Evolutionary conservation across 2,329 filamentous ascomycete species (phyloP).

Genomic region (Sclerotinia nivalis): DNA sequence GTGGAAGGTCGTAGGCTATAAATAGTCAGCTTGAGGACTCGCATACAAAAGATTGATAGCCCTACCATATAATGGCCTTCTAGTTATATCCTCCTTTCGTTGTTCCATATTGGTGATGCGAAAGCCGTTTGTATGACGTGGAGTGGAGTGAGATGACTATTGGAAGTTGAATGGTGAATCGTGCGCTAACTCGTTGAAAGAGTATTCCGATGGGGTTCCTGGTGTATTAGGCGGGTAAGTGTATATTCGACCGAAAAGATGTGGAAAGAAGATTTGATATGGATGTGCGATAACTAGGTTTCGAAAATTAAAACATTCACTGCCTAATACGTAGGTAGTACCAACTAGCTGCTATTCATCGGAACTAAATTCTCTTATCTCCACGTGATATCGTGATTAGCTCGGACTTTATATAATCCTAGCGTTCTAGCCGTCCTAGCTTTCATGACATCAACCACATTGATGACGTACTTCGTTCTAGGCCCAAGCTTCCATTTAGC

Average conservation of each 20-base stretch:
- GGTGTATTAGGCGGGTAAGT: background rate
- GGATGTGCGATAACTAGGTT: background rate
- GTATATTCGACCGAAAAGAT: background rate
- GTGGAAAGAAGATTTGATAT: background rate
- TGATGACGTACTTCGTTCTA: constrained; percentile 8
- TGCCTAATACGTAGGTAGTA: background rate
- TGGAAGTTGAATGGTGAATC: background rate
- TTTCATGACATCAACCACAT: background rate
- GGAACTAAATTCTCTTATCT: background rate
- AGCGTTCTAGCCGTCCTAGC: background rate
- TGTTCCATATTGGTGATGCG: constrained; percentile 35
- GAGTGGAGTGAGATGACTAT: background rate
- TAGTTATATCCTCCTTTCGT: constrained; percentile 43
- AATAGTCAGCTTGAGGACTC: constrained; percentile 25
- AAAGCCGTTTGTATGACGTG: background rate
- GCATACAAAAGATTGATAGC: background rate
- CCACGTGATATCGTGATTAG: background rate
- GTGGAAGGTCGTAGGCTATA: constrained; percentile 41
- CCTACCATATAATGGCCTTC: constrained; percentile 45
- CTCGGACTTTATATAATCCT: background rate
- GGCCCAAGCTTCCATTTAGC: background rate
- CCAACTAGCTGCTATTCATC: background rate
- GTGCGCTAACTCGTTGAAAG: background rate
- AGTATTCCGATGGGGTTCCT: background rate
- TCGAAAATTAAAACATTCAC: background rate